Evolutionary conservation across 305 asterid genomes (phyloP).

Genomic region (Coffea humblotiana): DNA sequence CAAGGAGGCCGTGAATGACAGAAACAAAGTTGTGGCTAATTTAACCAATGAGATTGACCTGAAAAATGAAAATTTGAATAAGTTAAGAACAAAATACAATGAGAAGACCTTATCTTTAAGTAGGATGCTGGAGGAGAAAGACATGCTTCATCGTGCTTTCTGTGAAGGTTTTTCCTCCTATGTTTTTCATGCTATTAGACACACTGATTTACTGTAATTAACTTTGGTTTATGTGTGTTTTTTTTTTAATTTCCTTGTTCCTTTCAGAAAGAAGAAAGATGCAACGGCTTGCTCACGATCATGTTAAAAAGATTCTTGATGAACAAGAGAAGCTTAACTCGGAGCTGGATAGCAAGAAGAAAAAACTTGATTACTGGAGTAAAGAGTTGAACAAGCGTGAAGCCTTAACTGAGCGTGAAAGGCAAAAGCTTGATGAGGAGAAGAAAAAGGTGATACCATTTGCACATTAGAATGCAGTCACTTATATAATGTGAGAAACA

Average conservation of each 20-base stretch:
- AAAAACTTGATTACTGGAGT: constrained; percentile 63
- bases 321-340: constrained; percentile 64
- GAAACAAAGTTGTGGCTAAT: constrained; percentile 38
- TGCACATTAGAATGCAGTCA: not conserved
- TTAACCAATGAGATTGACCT: constrained; percentile 55
- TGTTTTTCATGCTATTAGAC: not conserved
- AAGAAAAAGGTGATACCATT: constrained; percentile 47
- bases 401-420: constrained; percentile 66
- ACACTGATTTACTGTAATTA: not conserved
- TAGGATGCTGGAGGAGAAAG: constrained; percentile 88
- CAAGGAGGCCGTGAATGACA: constrained; percentile 49
- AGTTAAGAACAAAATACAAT: constrained; percentile 53
- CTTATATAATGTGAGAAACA: not conserved
- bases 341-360: constrained; percentile 62
- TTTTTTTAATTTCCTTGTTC: too few relatives aligned
- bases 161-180: constrained; percentile 53
- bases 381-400: constrained; percentile 74
- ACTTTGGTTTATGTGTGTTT: not conserved
- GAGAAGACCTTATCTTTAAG: constrained; percentile 56
- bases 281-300: constrained; percentile 73
- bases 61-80: constrained; percentile 62
- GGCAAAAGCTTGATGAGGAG: constrained; percentile 77
- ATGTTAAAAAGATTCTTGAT: constrained; percentile 56
- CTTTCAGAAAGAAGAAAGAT: constrained; percentile 60
- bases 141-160: constrained; percentile 61